phyloP scores from a whole-genome alignment of 2,329 filamentous ascomycete genomes.

The Setomelanomma holmii region DNA sequence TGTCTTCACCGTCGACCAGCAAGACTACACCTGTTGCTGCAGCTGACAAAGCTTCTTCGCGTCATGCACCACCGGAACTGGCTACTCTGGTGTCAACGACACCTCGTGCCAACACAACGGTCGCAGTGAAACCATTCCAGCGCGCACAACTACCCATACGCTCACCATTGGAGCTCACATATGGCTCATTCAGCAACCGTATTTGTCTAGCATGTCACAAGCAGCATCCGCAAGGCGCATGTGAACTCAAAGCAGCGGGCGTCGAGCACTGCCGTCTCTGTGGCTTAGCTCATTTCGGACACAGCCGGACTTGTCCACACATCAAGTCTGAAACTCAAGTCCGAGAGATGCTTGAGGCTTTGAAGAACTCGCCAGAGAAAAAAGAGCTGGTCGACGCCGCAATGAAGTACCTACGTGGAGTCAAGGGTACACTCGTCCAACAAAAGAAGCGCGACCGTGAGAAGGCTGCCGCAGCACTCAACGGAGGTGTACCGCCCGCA shows the following conservation, averaged over 20 bases:
- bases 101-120: constrained; percentile 14
- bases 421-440: constrained; percentile 63
- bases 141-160: constrained; percentile 39
- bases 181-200: constrained; percentile 17
- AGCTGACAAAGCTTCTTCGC: not conserved
- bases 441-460: constrained; percentile 55
- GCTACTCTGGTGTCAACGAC: constrained; percentile 2
- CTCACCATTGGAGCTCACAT: constrained; percentile 33
- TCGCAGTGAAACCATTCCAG: constrained; percentile 42
- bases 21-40: not conserved
- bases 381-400: constrained; percentile 61
- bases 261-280: constrained; percentile 70
- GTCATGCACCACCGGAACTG: not conserved
- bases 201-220: constrained; percentile 63
- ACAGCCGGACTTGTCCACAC: constrained; percentile 65
- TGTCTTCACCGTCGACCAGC: not conserved
- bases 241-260: constrained; percentile 65
- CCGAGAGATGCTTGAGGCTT: constrained; percentile 66
- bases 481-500: constrained; percentile 3
- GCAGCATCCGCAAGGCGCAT: constrained; percentile 64
- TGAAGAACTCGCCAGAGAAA: constrained; percentile 66
- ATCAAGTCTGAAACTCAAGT: constrained; percentile 69
- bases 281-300: constrained; percentile 66
- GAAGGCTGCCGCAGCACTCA: constrained; percentile 21
- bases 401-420: constrained; percentile 62